Evolutionary conservation across 176 grass and related monocot species (phyloP).

Genomic region (Lolium perenne): DNA sequence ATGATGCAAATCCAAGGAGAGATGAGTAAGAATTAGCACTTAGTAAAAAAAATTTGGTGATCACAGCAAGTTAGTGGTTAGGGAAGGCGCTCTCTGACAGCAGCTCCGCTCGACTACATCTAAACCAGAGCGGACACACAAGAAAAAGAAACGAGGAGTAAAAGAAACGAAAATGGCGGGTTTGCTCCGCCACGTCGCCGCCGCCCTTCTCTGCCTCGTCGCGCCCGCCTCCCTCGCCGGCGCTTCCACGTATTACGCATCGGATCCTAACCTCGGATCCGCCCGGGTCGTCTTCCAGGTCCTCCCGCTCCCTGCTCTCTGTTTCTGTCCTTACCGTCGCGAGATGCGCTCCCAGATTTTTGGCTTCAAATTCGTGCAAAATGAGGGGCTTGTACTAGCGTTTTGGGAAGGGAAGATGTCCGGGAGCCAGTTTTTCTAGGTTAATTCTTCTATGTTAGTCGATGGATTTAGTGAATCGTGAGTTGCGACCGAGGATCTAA

Average conservation of each 20-base stretch:
- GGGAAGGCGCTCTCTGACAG: not conserved
- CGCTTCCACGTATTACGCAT: slow-evolving; percentile 52
- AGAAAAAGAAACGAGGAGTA: not conserved
- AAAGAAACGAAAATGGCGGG: slow-evolving; percentile 21
- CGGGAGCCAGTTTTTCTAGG: no score
- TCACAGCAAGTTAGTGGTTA: not conserved
- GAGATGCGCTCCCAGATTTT: slow-evolving; percentile 9
- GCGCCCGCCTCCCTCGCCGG: slow-evolving; percentile 21
- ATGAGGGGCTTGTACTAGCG: not conserved
- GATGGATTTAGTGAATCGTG: not conserved
- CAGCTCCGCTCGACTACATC: not conserved
- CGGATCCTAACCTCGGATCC: slow-evolving; percentile 72
- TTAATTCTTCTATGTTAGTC: not conserved
- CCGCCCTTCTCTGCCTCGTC: slow-evolving; percentile 36
- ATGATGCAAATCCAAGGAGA: no score
- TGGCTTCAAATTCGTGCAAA: not conserved
- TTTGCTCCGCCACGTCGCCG: slow-evolving; percentile 22
- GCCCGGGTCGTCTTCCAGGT: slow-evolving; percentile 98
- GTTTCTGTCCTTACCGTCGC: not conserved
- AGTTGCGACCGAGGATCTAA: slow-evolving; percentile 17
- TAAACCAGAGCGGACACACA: not conserved
- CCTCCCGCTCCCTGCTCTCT: not conserved
- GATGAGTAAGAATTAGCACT: no score
- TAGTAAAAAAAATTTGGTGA: no score
- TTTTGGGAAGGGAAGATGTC: not conserved